These are phyloP conservation scores for Chrysoporthe deuterocubensis DNA, from an alignment of 2,329 filamentous ascomycete genomes.

Conservation along the genomic window DNA sequence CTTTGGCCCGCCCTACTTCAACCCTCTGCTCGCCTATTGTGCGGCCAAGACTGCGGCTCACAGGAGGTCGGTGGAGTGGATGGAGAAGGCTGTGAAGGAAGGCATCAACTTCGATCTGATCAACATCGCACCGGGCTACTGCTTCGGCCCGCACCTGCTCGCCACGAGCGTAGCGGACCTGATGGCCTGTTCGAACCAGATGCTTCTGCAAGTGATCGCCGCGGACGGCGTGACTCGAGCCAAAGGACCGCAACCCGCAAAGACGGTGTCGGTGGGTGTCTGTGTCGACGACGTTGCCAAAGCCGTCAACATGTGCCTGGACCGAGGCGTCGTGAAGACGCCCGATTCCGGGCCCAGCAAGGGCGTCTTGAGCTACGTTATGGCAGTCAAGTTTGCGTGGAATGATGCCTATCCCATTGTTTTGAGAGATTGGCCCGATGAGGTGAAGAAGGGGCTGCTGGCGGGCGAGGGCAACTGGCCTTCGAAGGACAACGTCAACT, in stretches of 20 bases:
- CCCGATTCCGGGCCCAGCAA: constrained; percentile 21
- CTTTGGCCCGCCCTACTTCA: constrained; percentile 22
- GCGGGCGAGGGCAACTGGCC: constrained; percentile 27
- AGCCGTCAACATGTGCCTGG: constrained; percentile 23
- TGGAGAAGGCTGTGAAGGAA: constrained; percentile 24
- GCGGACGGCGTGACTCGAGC: neutral
- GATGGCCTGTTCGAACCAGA: constrained; percentile 22
- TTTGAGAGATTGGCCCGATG: constrained; percentile 25
- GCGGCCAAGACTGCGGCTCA: constrained; percentile 28
- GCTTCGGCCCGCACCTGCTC: constrained; percentile 25
- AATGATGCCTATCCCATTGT: constrained; percentile 22
- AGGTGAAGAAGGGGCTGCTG: constrained; percentile 26
- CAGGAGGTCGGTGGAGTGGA: constrained; percentile 23
- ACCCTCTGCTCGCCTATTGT: constrained; percentile 23
- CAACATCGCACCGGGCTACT: constrained; percentile 25
- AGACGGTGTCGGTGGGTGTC: neutral
- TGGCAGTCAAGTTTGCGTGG: constrained; percentile 20
- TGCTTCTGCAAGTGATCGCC: constrained; percentile 16
- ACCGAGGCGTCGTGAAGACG: constrained; percentile 21
- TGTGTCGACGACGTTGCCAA: constrained; percentile 21
- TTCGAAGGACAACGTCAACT: constrained; percentile 19
- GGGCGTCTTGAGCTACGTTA: constrained; percentile 19
- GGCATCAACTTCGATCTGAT: constrained; percentile 27
- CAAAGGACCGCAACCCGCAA: neutral
- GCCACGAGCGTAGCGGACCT: constrained; percentile 21